Evolutionary conservation across 2,329 filamentous ascomycete genomes (phyloP), one percentile per base, ranked within the genome.

Genomic region (Xylariaceae sp.): DNA sequence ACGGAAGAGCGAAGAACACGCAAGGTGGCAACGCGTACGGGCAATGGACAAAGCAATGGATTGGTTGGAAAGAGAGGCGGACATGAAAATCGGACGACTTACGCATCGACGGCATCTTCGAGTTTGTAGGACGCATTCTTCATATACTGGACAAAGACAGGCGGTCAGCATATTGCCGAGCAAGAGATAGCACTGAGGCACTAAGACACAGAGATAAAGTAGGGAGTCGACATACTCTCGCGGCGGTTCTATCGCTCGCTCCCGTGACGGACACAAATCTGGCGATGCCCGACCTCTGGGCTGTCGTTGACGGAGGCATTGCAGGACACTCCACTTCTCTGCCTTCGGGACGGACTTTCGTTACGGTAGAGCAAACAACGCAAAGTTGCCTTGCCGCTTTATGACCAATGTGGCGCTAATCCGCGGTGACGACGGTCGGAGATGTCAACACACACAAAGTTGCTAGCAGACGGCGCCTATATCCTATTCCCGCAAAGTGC

Each of bases 81-180:
- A 4, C 45, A 35, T 48, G 48, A 58, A 56, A 63, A 61, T 53
- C 39, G 31, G 42, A 53, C 11, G n/a, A 81, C 80, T 80, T 73
- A 83, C 80, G 74, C 69, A 71, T 83, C 78, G 47, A 81, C 70
- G 40, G 80, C 80, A 55, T 78, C 72, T 54, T 81, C 76, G 5
- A 82, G 65, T 64, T 76, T 78, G 65, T 76, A 83, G 45, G 72
- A 71, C 4, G 74, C 65, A 46, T 70, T 72, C 61, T 75, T 81
- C 0, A 67, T 58, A 40, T 59, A 67, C 65, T 67, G 50, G 35
- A 50, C 5, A 37, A 29, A 37, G n/a, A 31, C 12, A 35, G 19
- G 29, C 12, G 50, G 50, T 55, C 41, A 50, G 40, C 19, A 53
- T 31, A 26, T 6, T 40, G 34, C 2, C 39, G 26, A 26, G 11